Percentiles rank a stretch among this genome's conserved stretches.
These are phyloP conservation scores for Cladophialophora bantiana DNA, from an alignment of 2,329 filamentous ascomycete species.

Conservation along the genomic window DNA sequence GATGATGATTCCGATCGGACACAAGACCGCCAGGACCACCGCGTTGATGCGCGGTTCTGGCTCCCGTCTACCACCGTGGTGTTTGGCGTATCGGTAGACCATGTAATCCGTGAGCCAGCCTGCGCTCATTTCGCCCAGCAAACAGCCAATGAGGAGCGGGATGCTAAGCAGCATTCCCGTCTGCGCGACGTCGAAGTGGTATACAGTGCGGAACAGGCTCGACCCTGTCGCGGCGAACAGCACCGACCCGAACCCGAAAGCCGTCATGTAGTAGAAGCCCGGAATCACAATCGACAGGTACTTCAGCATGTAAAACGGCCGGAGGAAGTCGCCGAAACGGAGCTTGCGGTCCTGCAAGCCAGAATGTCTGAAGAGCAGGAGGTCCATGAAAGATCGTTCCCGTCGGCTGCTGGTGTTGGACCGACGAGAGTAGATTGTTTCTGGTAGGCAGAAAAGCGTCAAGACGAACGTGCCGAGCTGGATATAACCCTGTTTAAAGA, in stretches of 20 bases:
- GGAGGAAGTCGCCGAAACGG: constrained; percentile 38
- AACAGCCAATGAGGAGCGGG: constrained; percentile 39
- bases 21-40: constrained; percentile 36
- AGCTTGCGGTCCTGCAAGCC: constrained; percentile 28
- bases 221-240: constrained; percentile 42
- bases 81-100: constrained; percentile 32
- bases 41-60: constrained; percentile 31
- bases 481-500: constrained; percentile 24
- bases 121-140: constrained; percentile 41
- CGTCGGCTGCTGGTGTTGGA: constrained; percentile 19
- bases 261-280: constrained; percentile 41
- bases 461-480: constrained; percentile 33
- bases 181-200: constrained; percentile 40
- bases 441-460: constrained; percentile 35
- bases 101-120: constrained; percentile 35
- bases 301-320: constrained; percentile 41
- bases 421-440: constrained; percentile 29
- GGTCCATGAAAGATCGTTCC: constrained; percentile 24
- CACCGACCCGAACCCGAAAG: constrained; percentile 41
- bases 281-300: constrained; percentile 42
- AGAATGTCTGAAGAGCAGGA: constrained; percentile 24
- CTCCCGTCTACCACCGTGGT: constrained; percentile 25
- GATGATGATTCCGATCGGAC: constrained; percentile 43
- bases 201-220: constrained; percentile 37
- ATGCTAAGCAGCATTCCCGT: constrained; percentile 41